Evolutionary conservation across 2,329 filamentous ascomycete species (phyloP), one percentile per base, ranked within the genome.

Genomic region (Leptographium wingfieldii): DNA sequence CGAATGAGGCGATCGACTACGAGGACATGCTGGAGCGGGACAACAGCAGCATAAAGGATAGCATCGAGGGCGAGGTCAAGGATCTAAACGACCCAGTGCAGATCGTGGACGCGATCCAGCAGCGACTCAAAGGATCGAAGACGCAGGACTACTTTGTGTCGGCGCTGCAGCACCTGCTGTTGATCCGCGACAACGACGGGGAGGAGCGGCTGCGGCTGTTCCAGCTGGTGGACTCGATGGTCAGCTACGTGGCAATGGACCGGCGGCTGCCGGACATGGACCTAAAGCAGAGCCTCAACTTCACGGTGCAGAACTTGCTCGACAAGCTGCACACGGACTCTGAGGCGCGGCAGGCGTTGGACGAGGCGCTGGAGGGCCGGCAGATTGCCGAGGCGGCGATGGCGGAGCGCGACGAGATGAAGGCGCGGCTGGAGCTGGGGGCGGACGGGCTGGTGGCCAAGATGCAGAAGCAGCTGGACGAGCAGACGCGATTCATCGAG

Each of bases 241-340:
- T 99, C 65, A 96, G 91, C 73, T 97, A 97, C 73, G 92, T 99
- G 63, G 92, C 92, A 67, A 99, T 99, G 92, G 94, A 99, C 73
- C 84, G 94, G 69, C 83, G 94, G 64, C 74, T 97, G 65, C 94
- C 94, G 48, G 92, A 99, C 73, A 92, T 97, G 85, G 94, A 99
- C 71, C 82, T 99, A 62, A 96, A 96, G 76, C 92, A 97, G 72
- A 95, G 91, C 69, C 82, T 99, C 65, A 96, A 95, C 72, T 97
- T 97, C 68, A 96, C 92, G 0, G 94, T 99, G 11, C 94, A 97
- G 74, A 95, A 84, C 72, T 79, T 99, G 66, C 79, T 99, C 63
- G 94, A 97, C 75, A 95, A 95, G 74, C 79, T 99, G 58, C 94
- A 97, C 70, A 97, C 94, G 2, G 94, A 99, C 73, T 92, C 90